These are phyloP conservation scores for Acacia concinna DNA, from an alignment of 331 rosid genomes.

Conservation along the genomic window DNA sequence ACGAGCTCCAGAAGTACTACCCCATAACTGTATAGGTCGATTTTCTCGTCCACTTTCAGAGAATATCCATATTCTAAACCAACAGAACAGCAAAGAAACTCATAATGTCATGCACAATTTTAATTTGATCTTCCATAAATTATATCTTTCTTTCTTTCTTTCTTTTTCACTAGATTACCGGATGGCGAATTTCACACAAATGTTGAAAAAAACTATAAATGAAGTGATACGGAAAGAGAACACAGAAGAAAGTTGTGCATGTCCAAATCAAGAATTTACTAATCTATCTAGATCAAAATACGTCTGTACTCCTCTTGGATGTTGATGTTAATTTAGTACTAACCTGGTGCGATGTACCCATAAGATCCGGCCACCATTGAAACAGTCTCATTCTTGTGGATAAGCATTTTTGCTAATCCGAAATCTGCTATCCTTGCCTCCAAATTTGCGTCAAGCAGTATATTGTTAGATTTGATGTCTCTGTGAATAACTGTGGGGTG, in stretches of 20 bases:
- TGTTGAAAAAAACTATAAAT: too few relatives aligned
- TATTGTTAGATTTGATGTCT: slow-evolving; percentile 87
- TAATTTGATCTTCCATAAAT: not conserved
- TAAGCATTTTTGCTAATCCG: slow-evolving; percentile 85
- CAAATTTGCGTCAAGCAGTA: slow-evolving; percentile 73
- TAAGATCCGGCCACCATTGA: slow-evolving; percentile 90
- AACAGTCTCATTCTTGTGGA: slow-evolving; percentile 76
- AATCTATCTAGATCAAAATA: not conserved
- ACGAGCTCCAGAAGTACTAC: slow-evolving; percentile 82
- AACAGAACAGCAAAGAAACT: not conserved
- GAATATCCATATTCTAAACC: slow-evolving; percentile 75
- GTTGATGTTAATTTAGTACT: not conserved
- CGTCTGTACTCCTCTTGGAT: not conserved
- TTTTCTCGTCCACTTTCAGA: slow-evolving; percentile 80
- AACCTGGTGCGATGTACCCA: slow-evolving; percentile 96
- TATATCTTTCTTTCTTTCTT: too few relatives aligned
- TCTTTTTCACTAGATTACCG: not conserved
- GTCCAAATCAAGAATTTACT: not conserved
- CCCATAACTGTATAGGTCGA: slow-evolving; percentile 75
- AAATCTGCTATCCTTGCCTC: slow-evolving; percentile 91
- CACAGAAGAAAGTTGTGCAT: not conserved
- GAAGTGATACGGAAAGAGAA: too few relatives aligned
- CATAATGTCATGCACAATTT: too few relatives aligned
- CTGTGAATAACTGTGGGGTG: slow-evolving; percentile 77
- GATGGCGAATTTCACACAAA: too few relatives aligned